These are phyloP conservation scores for Vitis hybrid DNA, from an alignment of 177 flowering plant species.

Conservation along the genomic window DNA sequence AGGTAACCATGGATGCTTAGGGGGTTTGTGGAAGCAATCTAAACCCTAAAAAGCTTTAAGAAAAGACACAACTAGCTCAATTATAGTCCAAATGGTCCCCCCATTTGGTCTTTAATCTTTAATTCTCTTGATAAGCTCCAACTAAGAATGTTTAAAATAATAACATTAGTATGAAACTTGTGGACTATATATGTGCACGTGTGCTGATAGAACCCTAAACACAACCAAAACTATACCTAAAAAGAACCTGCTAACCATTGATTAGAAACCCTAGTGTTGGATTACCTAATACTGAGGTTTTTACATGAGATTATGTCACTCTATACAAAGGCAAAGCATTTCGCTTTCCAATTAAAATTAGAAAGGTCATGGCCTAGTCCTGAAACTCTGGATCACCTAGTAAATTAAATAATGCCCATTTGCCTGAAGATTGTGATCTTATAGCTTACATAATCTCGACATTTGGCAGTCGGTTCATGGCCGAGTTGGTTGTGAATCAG, in stretches of 20 bases:
- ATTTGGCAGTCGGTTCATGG: constrained; percentile 4
- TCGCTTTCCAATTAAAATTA: not conserved
- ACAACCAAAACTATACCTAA: constrained; percentile 25
- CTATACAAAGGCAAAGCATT: not conserved
- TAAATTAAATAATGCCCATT: not conserved
- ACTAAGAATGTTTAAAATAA: constrained; percentile 8
- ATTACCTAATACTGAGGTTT: constrained; percentile 16
- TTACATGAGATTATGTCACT: constrained; percentile 13
- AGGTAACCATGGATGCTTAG: constrained; percentile 1
- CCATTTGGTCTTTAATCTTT: not conserved
- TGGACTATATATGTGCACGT: constrained; percentile 30
- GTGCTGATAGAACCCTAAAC: constrained; percentile 22
- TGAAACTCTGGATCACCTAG: not conserved
- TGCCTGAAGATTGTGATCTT: not conserved
- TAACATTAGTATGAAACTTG: constrained; percentile 14
- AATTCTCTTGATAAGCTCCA: constrained; percentile 26
- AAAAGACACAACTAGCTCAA: constrained; percentile 9
- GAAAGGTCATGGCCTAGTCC: not conserved
- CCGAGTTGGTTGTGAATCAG: not conserved
- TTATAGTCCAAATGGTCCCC: constrained; percentile 23
- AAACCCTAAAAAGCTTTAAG: not conserved
- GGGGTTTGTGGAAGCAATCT: not conserved
- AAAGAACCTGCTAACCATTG: constrained; percentile 11
- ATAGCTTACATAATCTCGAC: not conserved
- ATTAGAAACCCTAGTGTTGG: constrained; percentile 17